Evolutionary conservation across 352 stramenopile species (phyloP), one percentile per base, ranked within the genome.

Genomic region (Pythium brachiatum): DNA sequence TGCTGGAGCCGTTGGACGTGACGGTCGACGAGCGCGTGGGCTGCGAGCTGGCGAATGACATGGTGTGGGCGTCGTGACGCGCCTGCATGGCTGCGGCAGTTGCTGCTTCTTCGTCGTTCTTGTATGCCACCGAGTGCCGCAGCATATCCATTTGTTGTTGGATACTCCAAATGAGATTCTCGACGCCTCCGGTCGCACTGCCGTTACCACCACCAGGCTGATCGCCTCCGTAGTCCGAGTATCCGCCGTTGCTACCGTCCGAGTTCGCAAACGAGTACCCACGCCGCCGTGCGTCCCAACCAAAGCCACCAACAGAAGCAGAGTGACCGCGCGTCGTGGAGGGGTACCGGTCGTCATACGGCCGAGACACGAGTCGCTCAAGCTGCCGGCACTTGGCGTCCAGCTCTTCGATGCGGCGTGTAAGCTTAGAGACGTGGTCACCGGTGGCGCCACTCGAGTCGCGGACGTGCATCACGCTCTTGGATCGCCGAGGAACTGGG

Each of bases 111-210:
- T 90, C 79, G 32, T 74, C 67, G 13, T 21, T 57, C 50, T 89
- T 89, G 13, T 65, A 73, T 21, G 79, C 79, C 34, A 92, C 76
- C 11, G 85, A 89, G 52, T 89, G 78, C 0, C 81, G 85, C 44
- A 94, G 72, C 70, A 82, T 79, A 54, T 89, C 76, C 82, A 94
- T 94, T 64, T 94, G 85, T 58, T 74, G 86, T 57, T 94, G 85
- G 54, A 94, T 92, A 47, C 73, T 91, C 46, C 74, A 81, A 27
- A 94, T 87, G 64, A 94, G 85, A 38, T 73, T 81, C 69, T 90
- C 84, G 8, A 90, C 82, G 15, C 76, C 76, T 7, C 64, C 70
- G 8, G 61, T 72, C 13, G 66, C 53, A 39, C 81, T 70, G 25
- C 77, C 44, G 18, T 29, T 21, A 21, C 36, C 41, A 26, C 41